phyloP scores from a whole-genome alignment of 2,329 filamentous ascomycete genomes.

The Trichophyton schoenleinii region DNA sequence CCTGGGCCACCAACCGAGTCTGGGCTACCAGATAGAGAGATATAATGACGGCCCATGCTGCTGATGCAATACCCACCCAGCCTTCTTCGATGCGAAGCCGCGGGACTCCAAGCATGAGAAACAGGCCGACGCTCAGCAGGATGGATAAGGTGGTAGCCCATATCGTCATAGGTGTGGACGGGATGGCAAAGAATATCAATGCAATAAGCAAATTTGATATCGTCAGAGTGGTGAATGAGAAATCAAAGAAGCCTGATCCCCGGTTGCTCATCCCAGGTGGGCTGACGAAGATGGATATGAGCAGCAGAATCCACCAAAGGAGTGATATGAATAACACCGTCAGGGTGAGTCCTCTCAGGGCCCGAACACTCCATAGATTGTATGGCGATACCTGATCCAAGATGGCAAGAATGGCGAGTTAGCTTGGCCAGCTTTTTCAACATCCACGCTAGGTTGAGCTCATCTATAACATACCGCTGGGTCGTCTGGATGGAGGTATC shows the following conservation, averaged over 20 bases:
- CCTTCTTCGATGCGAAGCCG: slow-evolving; percentile 71
- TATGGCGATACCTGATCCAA: slow-evolving; percentile 60
- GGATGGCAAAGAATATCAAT: slow-evolving; percentile 76
- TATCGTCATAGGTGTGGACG: slow-evolving; percentile 65
- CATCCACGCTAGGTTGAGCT: background rate
- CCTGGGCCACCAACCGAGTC: slow-evolving; percentile 77
- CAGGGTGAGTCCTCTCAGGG: slow-evolving; percentile 64
- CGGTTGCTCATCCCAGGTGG: slow-evolving; percentile 74
- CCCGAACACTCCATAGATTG: slow-evolving; percentile 83
- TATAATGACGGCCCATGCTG: slow-evolving; percentile 71
- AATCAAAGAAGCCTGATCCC: slow-evolving; percentile 85
- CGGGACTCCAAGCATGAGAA: slow-evolving; percentile 65
- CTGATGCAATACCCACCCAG: slow-evolving; percentile 78
- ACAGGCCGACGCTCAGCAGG: slow-evolving; percentile 59
- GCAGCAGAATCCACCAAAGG: slow-evolving; percentile 81
- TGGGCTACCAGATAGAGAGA: slow-evolving; percentile 65
- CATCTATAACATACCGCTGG: slow-evolving; percentile 50
- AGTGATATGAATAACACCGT: slow-evolving; percentile 63
- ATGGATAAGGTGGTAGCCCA: slow-evolving; percentile 55
- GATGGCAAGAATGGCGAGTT: background rate
- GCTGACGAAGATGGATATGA: slow-evolving; percentile 85
- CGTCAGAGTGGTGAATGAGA: slow-evolving; percentile 69
- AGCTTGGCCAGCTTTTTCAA: background rate
- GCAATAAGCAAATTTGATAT: slow-evolving; percentile 62
- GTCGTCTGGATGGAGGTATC: slow-evolving; percentile 64